phyloP scores from a whole-genome alignment of 768 basidiomycete genomes.

The Sarcomyxa edulis region DNA sequence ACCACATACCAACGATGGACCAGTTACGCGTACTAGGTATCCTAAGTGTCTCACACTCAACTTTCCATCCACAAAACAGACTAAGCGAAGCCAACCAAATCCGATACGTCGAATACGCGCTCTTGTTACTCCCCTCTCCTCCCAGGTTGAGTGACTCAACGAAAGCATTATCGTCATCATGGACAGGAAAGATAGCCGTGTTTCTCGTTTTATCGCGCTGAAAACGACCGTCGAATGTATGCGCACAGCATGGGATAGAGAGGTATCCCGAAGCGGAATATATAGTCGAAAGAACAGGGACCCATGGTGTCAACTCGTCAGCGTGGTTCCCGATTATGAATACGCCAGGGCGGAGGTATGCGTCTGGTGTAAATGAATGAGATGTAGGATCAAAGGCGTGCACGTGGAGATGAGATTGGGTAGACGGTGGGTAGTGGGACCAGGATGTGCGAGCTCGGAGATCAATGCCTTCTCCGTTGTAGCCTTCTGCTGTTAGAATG shows the following conservation, averaged over 20 bases:
- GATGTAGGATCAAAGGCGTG: constrained; percentile 64
- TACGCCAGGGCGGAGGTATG: constrained; percentile 33
- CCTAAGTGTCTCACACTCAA: constrained; percentile 81
- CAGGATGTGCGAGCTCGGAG: constrained; percentile 83
- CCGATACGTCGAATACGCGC: constrained; percentile 78
- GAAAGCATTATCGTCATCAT: constrained; percentile 20
- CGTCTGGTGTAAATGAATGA: constrained; percentile 7
- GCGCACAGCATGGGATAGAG: constrained; percentile 90
- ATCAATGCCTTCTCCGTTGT: constrained; percentile 80
- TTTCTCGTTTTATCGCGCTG: constrained; percentile 51
- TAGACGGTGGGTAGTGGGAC: constrained; percentile 64
- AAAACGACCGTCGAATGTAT: constrained; percentile 68
- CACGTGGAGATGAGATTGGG: constrained; percentile 58
- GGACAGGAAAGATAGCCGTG: constrained; percentile 23
- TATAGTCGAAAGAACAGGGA: constrained; percentile 74
- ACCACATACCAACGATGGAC: constrained; percentile 74
- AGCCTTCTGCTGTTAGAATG: constrained; percentile 81
- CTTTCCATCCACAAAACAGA: constrained; percentile 73
- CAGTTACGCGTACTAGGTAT: constrained; percentile 95
- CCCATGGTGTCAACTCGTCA: constrained; percentile 95
- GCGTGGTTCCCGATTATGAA: constrained; percentile 96
- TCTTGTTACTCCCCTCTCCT: constrained; percentile 52
- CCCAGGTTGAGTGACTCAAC: constrained; percentile 51
- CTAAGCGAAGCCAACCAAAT: constrained; percentile 81
- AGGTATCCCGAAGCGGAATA: constrained; percentile 61